Conservation (phyloP, 495 filamentous ascomycete species). For the Penicillium ochrochloron region DNA sequence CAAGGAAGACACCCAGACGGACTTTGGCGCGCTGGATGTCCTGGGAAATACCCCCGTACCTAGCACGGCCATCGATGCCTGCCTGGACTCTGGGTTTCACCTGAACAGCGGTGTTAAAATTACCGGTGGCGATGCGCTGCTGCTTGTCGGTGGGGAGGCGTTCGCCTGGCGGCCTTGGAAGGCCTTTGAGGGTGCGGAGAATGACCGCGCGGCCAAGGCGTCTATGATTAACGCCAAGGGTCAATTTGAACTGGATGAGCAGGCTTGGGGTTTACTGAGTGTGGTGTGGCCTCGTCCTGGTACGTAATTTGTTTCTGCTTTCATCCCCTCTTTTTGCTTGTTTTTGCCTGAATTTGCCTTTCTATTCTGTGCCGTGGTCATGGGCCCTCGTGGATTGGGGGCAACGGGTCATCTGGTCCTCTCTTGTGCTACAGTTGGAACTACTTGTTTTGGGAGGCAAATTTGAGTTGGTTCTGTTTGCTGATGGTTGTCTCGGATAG, state of each 20-base stretch:
- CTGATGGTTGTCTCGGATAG: conserved; percentile 50
- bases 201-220: conserved; percentile 38
- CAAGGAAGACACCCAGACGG: conserved; percentile 69
- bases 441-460: conserved; percentile 5
- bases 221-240: conserved; percentile 73
- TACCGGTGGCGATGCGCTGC: conserved; percentile 63
- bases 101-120: conserved; percentile 78
- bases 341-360: too few species aligned
- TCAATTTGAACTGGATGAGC: conserved; percentile 75
- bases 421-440: conserved; percentile 4
- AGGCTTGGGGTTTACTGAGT: conserved; percentile 74
- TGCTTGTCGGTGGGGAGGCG: conserved; percentile 83
- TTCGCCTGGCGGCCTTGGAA: conserved; percentile 87
- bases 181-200: conserved; percentile 32
- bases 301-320: conserved; percentile 46
- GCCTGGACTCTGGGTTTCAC: conserved; percentile 75
- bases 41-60: conserved; percentile 76
- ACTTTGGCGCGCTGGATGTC: conserved; percentile 77
- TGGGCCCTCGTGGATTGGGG: conserved; percentile 8
- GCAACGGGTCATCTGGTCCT: conserved; percentile 6
- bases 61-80: conserved; percentile 80
- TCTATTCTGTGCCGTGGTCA: conserved; percentile 14
- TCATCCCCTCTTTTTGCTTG: conserved; percentile 2
- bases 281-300: conserved; percentile 90
- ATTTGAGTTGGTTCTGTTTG: conserved; percentile 3